Conservation (phyloP, 1,139 yeast genomes). For the Candida pseudoviswanathii region DNA sequence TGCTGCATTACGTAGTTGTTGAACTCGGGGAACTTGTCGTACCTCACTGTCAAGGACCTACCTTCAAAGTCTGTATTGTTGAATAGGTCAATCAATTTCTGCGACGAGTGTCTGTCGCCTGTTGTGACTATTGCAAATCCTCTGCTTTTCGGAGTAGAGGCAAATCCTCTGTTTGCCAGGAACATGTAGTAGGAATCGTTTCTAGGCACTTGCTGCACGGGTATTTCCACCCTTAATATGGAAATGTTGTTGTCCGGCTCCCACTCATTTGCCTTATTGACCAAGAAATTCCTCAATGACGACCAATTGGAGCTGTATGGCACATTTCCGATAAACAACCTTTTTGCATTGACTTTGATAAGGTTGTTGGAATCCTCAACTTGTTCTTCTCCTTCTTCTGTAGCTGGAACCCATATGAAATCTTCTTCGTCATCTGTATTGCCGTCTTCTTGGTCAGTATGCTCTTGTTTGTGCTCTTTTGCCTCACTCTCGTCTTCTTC, state of each 20-base stretch:
- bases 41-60: constrained; percentile 60
- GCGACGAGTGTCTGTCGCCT: constrained; percentile 50
- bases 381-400: constrained; percentile 8
- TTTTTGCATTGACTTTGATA: constrained; percentile 37
- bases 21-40: constrained; percentile 51
- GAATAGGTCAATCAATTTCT: constrained; percentile 49
- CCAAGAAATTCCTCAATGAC: constrained; percentile 50
- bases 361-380: constrained; percentile 29
- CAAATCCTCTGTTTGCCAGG: constrained; percentile 5
- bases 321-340: constrained; percentile 57
- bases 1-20: constrained; percentile 38
- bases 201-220: constrained; percentile 33
- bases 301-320: constrained; percentile 62
- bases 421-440: constrained; percentile 31
- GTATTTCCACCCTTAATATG: constrained; percentile 58
- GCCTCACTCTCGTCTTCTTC: constrained; percentile 8
- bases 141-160: constrained; percentile 30
- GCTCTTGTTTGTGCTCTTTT: constrained; percentile 10
- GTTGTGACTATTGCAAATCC: constrained; percentile 73
- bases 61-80: constrained; percentile 59
- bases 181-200: constrained; percentile 6
- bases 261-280: constrained; percentile 34
- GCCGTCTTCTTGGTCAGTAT: constrained; percentile 33
- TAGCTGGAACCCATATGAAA: background rate
- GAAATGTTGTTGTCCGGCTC: constrained; percentile 31